Conservation (phyloP, 2,329 filamentous ascomycete species). For the Ascochyta pisi region DNA sequence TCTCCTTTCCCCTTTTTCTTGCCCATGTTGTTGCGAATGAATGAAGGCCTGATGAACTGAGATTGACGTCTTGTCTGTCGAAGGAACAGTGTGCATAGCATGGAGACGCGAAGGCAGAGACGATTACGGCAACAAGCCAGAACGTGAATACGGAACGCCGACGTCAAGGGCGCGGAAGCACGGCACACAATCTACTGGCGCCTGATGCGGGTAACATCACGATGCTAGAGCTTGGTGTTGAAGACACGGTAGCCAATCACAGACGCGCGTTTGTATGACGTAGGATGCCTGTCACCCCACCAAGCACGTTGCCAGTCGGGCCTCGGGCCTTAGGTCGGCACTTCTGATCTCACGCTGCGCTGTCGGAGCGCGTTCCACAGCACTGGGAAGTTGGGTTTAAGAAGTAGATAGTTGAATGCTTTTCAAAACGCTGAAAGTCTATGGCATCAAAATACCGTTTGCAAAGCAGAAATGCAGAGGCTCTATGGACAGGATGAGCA, state of each 20-base stretch:
- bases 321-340: slow-evolving; percentile 12
- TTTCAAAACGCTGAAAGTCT: slow-evolving; percentile 21
- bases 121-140: not conserved
- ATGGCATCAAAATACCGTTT: slow-evolving; percentile 19
- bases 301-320: slow-evolving; percentile 4
- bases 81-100: slow-evolving; percentile 1
- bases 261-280: slow-evolving; percentile 4
- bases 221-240: slow-evolving; percentile 16
- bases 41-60: not conserved
- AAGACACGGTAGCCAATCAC: slow-evolving; percentile 4
- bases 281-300: slow-evolving; percentile 12
- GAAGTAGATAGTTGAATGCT: slow-evolving; percentile 12
- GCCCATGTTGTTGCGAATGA: slow-evolving; percentile 31
- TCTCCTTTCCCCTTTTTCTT: slow-evolving; percentile 36
- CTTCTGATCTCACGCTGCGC: not conserved
- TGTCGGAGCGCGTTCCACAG: slow-evolving; percentile 3
- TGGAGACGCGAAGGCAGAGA: not conserved
- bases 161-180: slow-evolving; percentile 12
- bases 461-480: slow-evolving; percentile 10
- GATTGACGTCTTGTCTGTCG: not conserved
- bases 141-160: not conserved
- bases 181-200: slow-evolving; percentile 6
- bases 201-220: slow-evolving; percentile 4
- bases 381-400: not conserved
- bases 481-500: slow-evolving; percentile 11